Percentiles rank a stretch among this genome's conserved stretches.
These are phyloP conservation scores for Onygenales sp. DNA, from an alignment of 2,329 filamentous ascomycete species.

Conservation along the genomic window DNA sequence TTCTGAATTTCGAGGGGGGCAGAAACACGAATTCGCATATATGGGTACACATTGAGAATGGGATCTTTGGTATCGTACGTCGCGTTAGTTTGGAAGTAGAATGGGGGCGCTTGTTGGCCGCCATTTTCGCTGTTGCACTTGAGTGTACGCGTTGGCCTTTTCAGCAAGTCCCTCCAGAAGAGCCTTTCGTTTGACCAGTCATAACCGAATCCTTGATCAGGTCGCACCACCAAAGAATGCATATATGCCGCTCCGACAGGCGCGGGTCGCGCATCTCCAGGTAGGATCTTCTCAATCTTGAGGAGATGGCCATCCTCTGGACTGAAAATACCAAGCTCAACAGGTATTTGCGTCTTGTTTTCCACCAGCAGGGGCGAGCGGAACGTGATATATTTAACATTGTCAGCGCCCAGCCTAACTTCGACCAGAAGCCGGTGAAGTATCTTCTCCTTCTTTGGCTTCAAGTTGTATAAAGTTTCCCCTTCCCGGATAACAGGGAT, in stretches of 20 bases:
- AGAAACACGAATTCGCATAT: conserved; percentile 86
- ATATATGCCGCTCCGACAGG: conserved; percentile 87
- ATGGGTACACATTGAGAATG: conserved; percentile 75
- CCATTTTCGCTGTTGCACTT: conserved; percentile 73
- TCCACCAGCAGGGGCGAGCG: conserved; percentile 85
- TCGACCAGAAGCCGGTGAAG: conserved; percentile 88
- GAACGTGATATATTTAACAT: conserved; percentile 96
- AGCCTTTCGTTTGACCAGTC: conserved; percentile 84
- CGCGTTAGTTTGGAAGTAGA: conserved; percentile 94
- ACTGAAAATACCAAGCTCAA: conserved; percentile 88
- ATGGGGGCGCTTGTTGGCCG: conserved; percentile 65
- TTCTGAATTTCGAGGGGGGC: conserved; percentile 94
- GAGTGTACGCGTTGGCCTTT: conserved; percentile 73
- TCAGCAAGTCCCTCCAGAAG: conserved; percentile 87
- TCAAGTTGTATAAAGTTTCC: conserved; percentile 79
- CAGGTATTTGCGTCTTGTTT: conserved; percentile 92
- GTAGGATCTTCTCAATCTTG: conserved; percentile 95
- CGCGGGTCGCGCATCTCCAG: conserved; percentile 79
- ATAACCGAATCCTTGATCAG: conserved; percentile 94
- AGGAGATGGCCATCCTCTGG: conserved; percentile 77
- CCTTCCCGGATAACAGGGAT: conserved; percentile 91
- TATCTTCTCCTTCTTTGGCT: conserved; percentile 75
- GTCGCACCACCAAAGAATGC: conserved; percentile 78
- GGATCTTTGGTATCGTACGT: conserved; percentile 77
- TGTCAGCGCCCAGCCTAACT: conserved; percentile 80